Percentiles rank a stretch among this genome's conserved stretches.
Evolutionary conservation across 106 monocot genomes (phyloP).

Genomic region (Dendrobium nobile): DNA sequence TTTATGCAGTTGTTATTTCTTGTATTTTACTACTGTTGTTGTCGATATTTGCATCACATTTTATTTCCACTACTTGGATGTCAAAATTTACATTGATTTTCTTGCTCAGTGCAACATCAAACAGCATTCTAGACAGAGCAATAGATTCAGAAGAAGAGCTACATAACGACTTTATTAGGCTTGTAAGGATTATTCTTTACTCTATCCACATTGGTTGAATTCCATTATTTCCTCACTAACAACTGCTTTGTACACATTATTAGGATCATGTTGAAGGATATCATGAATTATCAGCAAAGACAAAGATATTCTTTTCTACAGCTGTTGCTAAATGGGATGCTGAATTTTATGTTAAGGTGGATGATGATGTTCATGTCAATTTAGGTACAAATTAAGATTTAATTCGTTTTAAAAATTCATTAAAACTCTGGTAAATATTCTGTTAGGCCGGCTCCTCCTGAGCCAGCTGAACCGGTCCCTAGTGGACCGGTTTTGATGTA

Average conservation of each 20-base stretch:
- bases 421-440: no score
- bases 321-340: conserved; percentile 11
- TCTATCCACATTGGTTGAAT: neutral
- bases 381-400: conserved; percentile 2
- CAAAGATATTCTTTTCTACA: conserved; percentile 15
- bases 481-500: no score
- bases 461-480: no score
- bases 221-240: neutral
- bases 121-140: conserved; percentile 7
- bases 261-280: conserved; percentile 13
- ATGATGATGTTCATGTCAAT: conserved; percentile 12
- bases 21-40: neutral
- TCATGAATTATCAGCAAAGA: conserved; percentile 10
- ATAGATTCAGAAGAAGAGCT: conserved; percentile 9
- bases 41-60: neutral
- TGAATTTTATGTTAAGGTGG: conserved; percentile 13
- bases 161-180: conserved; percentile 8
- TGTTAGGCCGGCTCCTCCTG: no score
- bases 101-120: conserved; percentile 8
- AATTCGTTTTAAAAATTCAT: neutral
- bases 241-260: neutral
- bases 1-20: neutral
- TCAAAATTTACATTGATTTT: neutral
- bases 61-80: neutral
- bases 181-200: neutral